Conservation (phyloP, 768 basidiomycete genomes). For the Psilocybe sp. region DNA sequence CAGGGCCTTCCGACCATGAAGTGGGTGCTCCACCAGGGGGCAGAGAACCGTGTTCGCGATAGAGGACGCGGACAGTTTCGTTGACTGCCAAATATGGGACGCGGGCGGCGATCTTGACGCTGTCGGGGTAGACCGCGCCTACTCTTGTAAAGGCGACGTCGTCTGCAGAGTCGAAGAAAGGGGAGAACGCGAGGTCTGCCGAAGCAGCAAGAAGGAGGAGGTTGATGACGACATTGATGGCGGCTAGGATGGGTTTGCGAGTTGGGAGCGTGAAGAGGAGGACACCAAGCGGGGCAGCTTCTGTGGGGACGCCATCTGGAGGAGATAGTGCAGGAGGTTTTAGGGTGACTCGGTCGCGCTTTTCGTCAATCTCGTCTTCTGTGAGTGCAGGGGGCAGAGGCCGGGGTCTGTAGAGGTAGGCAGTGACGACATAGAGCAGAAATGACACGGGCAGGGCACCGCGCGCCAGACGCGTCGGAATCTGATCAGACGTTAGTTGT, state of each 20-base stretch:
- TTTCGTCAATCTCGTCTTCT: constrained; percentile 4
- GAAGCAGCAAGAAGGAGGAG: constrained; percentile 29
- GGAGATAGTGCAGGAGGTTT: not conserved
- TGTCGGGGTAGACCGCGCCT: constrained; percentile 66
- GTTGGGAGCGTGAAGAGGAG: constrained; percentile 35
- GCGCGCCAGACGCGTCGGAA: constrained; percentile 35
- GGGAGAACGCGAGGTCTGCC: constrained; percentile 52
- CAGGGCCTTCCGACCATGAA: constrained; percentile 56
- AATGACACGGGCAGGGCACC: constrained; percentile 30
- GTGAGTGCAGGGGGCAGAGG: constrained; percentile 1
- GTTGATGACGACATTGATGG: constrained; percentile 29
- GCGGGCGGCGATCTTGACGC: constrained; percentile 61
- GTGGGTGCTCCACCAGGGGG: constrained; percentile 17
- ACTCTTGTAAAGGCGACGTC: constrained; percentile 65
- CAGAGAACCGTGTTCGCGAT: constrained; percentile 31
- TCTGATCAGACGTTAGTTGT: constrained; percentile 22
- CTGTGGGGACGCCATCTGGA: not conserved
- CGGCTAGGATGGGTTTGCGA: constrained; percentile 24
- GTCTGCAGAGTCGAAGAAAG: constrained; percentile 51
- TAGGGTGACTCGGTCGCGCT: not conserved
- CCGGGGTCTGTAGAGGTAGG: constrained; percentile 11
- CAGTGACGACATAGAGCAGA: constrained; percentile 24
- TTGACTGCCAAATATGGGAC: constrained; percentile 41
- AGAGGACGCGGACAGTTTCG: constrained; percentile 38
- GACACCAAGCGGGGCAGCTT: constrained; percentile 11